Evolutionary conservation across 202 grass and related monocot genomes (phyloP), one percentile per base, ranked within the genome.

Genomic region (Carex sylvatica): DNA sequence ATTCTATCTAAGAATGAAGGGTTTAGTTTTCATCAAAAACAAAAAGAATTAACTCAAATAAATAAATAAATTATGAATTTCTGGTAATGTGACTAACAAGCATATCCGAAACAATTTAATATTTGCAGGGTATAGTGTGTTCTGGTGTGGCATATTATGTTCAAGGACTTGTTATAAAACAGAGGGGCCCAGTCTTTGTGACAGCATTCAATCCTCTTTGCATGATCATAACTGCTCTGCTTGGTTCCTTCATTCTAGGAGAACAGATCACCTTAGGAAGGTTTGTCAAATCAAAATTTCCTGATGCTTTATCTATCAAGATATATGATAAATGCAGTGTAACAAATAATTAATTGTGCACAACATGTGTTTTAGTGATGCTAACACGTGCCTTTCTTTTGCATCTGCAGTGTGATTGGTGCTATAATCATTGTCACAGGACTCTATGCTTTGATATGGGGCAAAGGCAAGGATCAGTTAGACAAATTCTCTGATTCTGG

Each of bases 201-300:
- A 93, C 95, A 6, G 95, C 95, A 19, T 98, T 98, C 85, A 98
- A 84, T 80, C 95, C 95, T 12, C 92, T 98, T 22, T 98, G 95
- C 87, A 98, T 98, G 95, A 95, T 98, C 89, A 80, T 93, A 51
- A 94, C 92, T 52, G 51, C 95, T 63, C 33, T 92, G 16, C 68
- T 95, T 88, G 92, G 92, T 46, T 93, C 95, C 58, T 78, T 95
- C 66, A 88, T 98, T 23, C 86, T 95, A n/a, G 89, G 84, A 58
- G 95, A 98, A 78, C 82, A 95, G 63, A 95, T 98, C 85, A 85
- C 69, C 49, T 84, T 90, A 13, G 96, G 96, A 82, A 98, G 88
- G 96, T 95, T 61, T 22, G 12, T 51, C 28, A 70, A 61, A 70
- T 28, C 30, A 38, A 28, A 52, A 74, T 16, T 74, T 15, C 44